A percentile compares a stretch with the other conserved stretches of the same genome.
Evolutionary conservation across 495 filamentous ascomycete genomes (phyloP).

Genomic region (Patellaria atrata): DNA sequence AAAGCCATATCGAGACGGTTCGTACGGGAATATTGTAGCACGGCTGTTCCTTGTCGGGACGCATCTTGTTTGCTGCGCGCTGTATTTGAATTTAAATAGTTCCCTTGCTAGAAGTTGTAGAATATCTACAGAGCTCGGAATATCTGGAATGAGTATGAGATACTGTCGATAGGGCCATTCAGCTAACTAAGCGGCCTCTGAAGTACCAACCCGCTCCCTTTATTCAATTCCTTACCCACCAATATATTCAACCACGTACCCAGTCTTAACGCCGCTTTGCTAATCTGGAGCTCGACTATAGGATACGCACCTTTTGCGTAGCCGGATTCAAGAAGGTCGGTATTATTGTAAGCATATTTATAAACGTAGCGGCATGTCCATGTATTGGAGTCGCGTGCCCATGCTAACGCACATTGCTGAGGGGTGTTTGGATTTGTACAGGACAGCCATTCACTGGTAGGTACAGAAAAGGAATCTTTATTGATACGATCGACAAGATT

Average conservation of each 20-base stretch:
- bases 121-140: no score
- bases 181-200: background rate
- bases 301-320: conserved; percentile 22
- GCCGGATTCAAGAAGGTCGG: conserved; percentile 19
- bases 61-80: no score
- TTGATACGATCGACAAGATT: conserved; percentile 14
- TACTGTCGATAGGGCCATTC: no score
- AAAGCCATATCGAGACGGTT: no score
- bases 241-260: conserved; percentile 26
- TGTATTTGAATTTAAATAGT: no score
- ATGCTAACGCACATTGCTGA: conserved; percentile 17
- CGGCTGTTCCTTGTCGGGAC: no score
- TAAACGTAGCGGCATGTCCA: conserved; percentile 26
- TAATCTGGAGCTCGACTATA: conserved; percentile 25
- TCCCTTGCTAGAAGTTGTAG: no score
- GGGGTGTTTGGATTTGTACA: conserved; percentile 20
- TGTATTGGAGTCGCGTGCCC: conserved; percentile 20
- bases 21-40: no score
- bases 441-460: conserved; percentile 14
- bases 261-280: conserved; percentile 25
- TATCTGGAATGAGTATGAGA: no score
- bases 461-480: conserved; percentile 19
- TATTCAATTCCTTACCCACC: conserved; percentile 1
- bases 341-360: conserved; percentile 16
- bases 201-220: background rate